A percentile compares a stretch with the other conserved stretches of the same genome.
phyloP scores from a whole-genome alignment of 352 stramenopile species.

The Thraustochytrium aureum region DNA sequence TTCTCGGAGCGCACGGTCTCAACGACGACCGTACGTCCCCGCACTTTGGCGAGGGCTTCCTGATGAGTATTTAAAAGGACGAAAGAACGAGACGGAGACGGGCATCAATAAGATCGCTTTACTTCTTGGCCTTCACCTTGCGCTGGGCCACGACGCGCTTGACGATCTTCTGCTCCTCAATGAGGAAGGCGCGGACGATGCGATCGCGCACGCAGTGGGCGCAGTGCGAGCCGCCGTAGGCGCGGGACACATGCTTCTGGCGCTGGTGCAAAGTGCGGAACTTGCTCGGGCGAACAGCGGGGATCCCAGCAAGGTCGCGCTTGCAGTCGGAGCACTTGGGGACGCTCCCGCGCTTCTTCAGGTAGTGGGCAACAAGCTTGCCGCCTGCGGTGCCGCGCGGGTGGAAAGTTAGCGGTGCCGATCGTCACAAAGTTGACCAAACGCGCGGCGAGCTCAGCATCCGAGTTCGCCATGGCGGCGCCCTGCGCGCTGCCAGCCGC shows the following conservation, averaged over 20 bases:
- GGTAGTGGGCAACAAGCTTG: conserved; percentile 87
- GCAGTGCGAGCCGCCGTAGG: conserved; percentile 95
- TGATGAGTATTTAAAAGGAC: no score
- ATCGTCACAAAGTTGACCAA: not conserved
- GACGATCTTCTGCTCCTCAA: conserved; percentile 99
- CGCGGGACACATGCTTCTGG: conserved; percentile 92
- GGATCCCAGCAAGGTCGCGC: conserved; percentile 67
- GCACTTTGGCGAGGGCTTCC: no score
- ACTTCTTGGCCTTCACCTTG: conserved; percentile 64
- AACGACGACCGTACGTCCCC: no score
- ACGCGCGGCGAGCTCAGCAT: no score
- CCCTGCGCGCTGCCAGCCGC: not conserved
- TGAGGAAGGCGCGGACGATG: conserved; percentile 97
- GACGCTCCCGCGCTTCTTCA: conserved; percentile 88
- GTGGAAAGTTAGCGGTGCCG: not conserved
- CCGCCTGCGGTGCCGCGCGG: conserved; percentile 77
- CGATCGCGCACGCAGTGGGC: conserved; percentile 86
- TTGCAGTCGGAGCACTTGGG: conserved; percentile 97
- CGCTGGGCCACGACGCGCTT: conserved; percentile 97
- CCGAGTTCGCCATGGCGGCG: not conserved
- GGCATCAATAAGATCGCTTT: no score
- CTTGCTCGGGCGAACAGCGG: conserved; percentile 60
- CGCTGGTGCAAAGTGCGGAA: conserved; percentile 80
- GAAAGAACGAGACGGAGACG: no score
- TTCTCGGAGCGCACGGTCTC: no score